A percentile compares a stretch with the other conserved stretches of the same genome.
phyloP scores from a whole-genome alignment of 164 flowering plant species.

The Aristolochia contorta region DNA sequence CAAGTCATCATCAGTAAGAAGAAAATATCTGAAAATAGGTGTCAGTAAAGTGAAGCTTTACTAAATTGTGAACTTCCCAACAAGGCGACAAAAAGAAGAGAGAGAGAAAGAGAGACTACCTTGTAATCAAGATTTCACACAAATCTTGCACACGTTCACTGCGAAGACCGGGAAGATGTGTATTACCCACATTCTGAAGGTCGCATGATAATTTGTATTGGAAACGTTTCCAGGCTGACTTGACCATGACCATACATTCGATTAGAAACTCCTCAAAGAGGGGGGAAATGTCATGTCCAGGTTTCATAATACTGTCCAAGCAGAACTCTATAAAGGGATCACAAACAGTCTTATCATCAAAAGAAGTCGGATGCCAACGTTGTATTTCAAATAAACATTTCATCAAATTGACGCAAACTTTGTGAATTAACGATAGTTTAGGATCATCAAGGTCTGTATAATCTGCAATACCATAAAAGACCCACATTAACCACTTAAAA shows the following conservation, averaged over 20 bases:
- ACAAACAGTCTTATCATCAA: conserved; percentile 75
- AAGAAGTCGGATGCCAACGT: conserved; percentile 81
- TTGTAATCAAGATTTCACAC: no score
- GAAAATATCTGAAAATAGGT: conserved; percentile 68
- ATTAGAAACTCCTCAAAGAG: conserved; percentile 75
- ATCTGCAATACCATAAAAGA: conserved; percentile 38
- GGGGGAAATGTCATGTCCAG: conserved; percentile 44
- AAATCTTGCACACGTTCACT: conserved; percentile 62
- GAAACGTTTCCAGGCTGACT: conserved; percentile 70
- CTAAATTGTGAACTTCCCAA: background rate
- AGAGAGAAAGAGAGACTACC: no score
- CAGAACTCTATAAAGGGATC: conserved; percentile 69
- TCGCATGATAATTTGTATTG: conserved; percentile 69
- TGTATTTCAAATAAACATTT: conserved; percentile 69
- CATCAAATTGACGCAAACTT: conserved; percentile 72
- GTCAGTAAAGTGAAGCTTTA: background rate
- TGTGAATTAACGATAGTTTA: conserved; percentile 54
- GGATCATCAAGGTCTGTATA: conserved; percentile 51
- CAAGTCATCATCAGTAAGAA: conserved; percentile 68
- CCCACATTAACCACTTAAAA: no score
- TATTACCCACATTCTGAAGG: conserved; percentile 78
- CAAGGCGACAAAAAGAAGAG: no score
- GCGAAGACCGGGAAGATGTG: conserved; percentile 46
- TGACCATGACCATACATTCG: conserved; percentile 89
- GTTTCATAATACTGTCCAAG: conserved; percentile 59